Base-by-base conservation (phyloP, 106 monocot species). In the Dioscorea alata region DNA sequence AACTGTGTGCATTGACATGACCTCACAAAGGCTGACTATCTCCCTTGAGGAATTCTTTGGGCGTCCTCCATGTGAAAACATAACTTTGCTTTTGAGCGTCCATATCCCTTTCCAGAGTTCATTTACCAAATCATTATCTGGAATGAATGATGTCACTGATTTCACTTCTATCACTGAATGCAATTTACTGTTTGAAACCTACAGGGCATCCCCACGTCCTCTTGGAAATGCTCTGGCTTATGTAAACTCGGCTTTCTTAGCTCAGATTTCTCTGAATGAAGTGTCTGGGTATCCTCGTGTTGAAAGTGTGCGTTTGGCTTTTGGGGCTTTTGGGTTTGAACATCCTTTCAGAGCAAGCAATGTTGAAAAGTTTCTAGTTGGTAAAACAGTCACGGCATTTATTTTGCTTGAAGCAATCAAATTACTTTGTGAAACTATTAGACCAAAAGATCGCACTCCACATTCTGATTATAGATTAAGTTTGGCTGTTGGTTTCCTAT, bases 171-270 rank as follows among this genome's bases (percentile, higher is more conserved):
- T 0, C 22, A 23, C 2, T 28, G 23, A 65, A 58, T 32, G 68
- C 18, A 50, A 35, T 61, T 68, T 83, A 3, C 20, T 85, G 22
- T 90, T 90, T 72, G 80, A 87, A 72, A 85, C 90, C 48, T 87
- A 85, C 48, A 57, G 94, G 75, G 94, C 87, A 21, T 67, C 90
- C 19, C 87, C 94, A 4, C 83, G 94, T 12, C 90, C 90, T 53
- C 76, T 78, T 62, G 94, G 94, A 35, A 87, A 87, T 81, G 87
- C 90, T 19, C 50, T 94, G 53, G 65, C 87, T 68, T 90, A 94
- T 76, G 61, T 83, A 5, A 90, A 94, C 76, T 78, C 86, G 68
- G 87, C 90, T 72, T 94, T 90, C 69, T 64, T 87, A 64, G 87
- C 80, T 72, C 64, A 80, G 16, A 56, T 76, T 50, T 75, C 75